phyloP scores from a whole-genome alignment of 2,329 filamentous ascomycete genomes.

The Cadophora sp. region DNA sequence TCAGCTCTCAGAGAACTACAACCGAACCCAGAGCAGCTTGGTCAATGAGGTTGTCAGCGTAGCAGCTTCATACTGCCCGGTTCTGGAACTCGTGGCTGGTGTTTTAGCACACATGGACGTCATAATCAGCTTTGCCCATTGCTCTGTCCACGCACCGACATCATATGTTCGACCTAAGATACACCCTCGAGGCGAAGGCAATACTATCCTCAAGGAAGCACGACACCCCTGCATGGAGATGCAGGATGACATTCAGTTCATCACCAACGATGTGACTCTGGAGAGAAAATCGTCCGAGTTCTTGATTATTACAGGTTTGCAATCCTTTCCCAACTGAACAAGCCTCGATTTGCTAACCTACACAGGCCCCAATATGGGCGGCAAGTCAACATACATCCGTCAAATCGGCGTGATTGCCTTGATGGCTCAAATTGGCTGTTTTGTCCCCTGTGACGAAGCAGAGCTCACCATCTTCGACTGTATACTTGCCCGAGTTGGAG shows the following conservation, averaged over 20 bases:
- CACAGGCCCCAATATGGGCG: slow-evolving; percentile 98
- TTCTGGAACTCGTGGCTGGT: slow-evolving; percentile 86
- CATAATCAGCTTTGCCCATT: slow-evolving; percentile 91
- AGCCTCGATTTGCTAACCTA: slow-evolving; percentile 5
- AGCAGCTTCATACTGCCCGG: slow-evolving; percentile 91
- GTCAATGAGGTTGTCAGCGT: slow-evolving; percentile 93
- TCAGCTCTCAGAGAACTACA: slow-evolving; percentile 92
- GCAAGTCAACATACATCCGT: slow-evolving; percentile 97
- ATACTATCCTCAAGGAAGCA: slow-evolving; percentile 89
- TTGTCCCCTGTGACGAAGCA: slow-evolving; percentile 89
- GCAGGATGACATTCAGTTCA: slow-evolving; percentile 98
- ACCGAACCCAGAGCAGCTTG: slow-evolving; percentile 88
- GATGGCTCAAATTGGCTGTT: slow-evolving; percentile 96
- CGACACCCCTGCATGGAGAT: slow-evolving; percentile 98
- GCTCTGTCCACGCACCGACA: slow-evolving; percentile 89
- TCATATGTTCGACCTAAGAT: slow-evolving; percentile 92
- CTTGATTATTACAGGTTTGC: slow-evolving; percentile 50
- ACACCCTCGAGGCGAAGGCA: slow-evolving; percentile 84
- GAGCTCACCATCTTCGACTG: slow-evolving; percentile 97
- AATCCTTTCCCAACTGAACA: neutral
- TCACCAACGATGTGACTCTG: slow-evolving; percentile 93
- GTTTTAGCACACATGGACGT: slow-evolving; percentile 95
- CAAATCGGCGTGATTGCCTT: slow-evolving; percentile 96
- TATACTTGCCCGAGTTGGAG: slow-evolving; percentile 93
- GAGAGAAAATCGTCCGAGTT: slow-evolving; percentile 79